Conservation (phyloP, 306 rosid species). For the Senna tora region DNA sequence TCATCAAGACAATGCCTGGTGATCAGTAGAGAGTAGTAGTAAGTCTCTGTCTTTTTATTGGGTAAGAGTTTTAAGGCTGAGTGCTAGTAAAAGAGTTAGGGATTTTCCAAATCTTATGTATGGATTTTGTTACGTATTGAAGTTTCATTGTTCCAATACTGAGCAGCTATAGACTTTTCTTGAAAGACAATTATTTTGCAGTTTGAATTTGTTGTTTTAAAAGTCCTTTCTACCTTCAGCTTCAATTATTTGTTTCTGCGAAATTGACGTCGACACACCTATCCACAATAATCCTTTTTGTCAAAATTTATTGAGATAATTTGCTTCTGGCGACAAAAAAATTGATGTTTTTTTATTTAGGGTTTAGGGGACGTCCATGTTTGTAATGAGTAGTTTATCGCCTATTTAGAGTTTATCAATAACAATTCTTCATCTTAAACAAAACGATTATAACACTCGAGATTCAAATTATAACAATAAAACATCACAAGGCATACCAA, state of each 20-base stretch:
- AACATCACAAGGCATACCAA: too few species aligned
- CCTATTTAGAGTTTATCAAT: too few species aligned
- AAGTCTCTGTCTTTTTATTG: background rate
- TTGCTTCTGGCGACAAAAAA: too few species aligned
- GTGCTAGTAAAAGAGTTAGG: background rate
- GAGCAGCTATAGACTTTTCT: background rate
- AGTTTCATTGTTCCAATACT: background rate
- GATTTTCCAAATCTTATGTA: background rate
- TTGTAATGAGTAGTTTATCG: too few species aligned
- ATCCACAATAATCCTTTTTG: too few species aligned
- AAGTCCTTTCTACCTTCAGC: background rate
- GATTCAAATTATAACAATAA: too few species aligned
- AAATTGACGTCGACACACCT: background rate
- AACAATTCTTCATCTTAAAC: too few species aligned
- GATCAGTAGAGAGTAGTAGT: slow-evolving; percentile 39
- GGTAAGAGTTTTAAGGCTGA: background rate
- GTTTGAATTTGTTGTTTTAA: background rate
- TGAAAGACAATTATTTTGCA: background rate
- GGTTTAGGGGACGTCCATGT: too few species aligned
- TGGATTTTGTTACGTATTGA: slow-evolving; percentile 17
- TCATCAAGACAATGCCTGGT: slow-evolving; percentile 50
- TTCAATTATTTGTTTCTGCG: background rate
- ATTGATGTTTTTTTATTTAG: too few species aligned
- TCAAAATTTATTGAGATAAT: too few species aligned
- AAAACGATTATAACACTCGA: too few species aligned